Conservation (phyloP, 805 yeast genomes). For the Zygosaccharomyces bisporus region DNA sequence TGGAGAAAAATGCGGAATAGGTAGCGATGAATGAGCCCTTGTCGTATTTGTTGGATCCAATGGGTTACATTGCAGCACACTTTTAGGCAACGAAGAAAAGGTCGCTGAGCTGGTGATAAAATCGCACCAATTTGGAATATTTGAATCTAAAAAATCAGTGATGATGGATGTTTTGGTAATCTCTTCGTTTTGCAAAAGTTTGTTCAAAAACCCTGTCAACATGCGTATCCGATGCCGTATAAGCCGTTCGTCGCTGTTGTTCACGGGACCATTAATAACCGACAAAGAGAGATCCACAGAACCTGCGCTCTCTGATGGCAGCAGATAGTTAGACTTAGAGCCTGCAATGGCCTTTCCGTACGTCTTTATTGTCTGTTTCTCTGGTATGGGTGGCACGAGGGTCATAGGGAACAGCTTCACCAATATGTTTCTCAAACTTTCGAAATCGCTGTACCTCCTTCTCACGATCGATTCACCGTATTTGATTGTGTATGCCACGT, state of each 20-base stretch:
- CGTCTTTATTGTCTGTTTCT: conserved; percentile 50
- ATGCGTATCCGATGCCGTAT: conserved; percentile 37
- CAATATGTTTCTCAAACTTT: conserved; percentile 66
- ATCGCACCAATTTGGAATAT: conserved; percentile 34
- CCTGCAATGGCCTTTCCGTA: conserved; percentile 34
- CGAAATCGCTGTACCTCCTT: conserved; percentile 90
- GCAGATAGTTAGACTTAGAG: conserved; percentile 26
- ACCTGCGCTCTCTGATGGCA: conserved; percentile 32
- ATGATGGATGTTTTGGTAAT: conserved; percentile 33
- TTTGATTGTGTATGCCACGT: conserved; percentile 72
- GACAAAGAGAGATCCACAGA: conserved; percentile 33
- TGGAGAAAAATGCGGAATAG: conserved; percentile 29
- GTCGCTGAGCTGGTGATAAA: conserved; percentile 35
- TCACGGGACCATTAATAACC: conserved; percentile 31
- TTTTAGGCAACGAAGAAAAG: conserved; percentile 33
- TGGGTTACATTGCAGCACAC: conserved; percentile 35
- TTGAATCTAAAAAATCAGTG: conserved; percentile 34
- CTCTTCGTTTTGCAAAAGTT: conserved; percentile 28
- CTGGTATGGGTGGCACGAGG: conserved; percentile 92
- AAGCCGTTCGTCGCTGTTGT: conserved; percentile 32
- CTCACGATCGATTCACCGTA: conserved; percentile 52
- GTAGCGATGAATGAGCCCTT: conserved; percentile 33
- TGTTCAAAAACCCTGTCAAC: conserved; percentile 34
- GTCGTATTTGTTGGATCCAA: conserved; percentile 37
- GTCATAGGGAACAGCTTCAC: conserved; percentile 73